A percentile compares a stretch with the other conserved stretches of the same genome.
phyloP scores from a whole-genome alignment of 768 basidiomycete species.

The Cyathus striatus region DNA sequence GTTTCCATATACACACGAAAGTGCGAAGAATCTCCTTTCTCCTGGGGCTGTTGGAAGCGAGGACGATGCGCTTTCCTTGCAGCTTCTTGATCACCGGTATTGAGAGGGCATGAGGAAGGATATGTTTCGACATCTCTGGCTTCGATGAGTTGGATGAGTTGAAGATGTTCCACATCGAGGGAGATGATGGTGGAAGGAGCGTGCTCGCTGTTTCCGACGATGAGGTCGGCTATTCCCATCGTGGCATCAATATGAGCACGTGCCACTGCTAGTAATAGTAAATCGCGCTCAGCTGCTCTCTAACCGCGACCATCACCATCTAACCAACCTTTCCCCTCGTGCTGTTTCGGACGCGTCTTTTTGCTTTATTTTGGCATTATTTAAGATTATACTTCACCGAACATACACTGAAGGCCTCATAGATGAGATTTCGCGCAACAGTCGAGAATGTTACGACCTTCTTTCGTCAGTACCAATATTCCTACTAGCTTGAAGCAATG shows the following conservation, averaged over 20 bases:
- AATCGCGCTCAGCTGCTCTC: neutral
- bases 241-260: neutral
- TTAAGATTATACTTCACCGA: too few relatives aligned
- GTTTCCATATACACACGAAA: slow-evolving; percentile 66
- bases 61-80: slow-evolving; percentile 67
- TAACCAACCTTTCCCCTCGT: too few relatives aligned
- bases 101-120: slow-evolving; percentile 61
- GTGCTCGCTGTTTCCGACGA: neutral
- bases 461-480: slow-evolving; percentile 21
- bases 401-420: too few relatives aligned
- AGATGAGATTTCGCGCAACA: slow-evolving; percentile 28
- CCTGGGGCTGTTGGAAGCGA: slow-evolving; percentile 86
- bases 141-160: neutral
- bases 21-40: slow-evolving; percentile 77
- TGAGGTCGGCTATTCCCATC: too few relatives aligned
- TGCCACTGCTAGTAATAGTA: too few relatives aligned
- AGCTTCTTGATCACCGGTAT: slow-evolving; percentile 64
- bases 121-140: slow-evolving; percentile 31
- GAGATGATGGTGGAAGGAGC: neutral
- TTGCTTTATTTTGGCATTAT: too few relatives aligned
- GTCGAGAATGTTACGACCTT: slow-evolving; percentile 25
- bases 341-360: too few relatives aligned
- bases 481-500: neutral
- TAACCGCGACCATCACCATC: neutral
- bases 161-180: neutral